Evolutionary conservation across 2,329 filamentous ascomycete genomes (phyloP).

Genomic region (Fusarium globosum): DNA sequence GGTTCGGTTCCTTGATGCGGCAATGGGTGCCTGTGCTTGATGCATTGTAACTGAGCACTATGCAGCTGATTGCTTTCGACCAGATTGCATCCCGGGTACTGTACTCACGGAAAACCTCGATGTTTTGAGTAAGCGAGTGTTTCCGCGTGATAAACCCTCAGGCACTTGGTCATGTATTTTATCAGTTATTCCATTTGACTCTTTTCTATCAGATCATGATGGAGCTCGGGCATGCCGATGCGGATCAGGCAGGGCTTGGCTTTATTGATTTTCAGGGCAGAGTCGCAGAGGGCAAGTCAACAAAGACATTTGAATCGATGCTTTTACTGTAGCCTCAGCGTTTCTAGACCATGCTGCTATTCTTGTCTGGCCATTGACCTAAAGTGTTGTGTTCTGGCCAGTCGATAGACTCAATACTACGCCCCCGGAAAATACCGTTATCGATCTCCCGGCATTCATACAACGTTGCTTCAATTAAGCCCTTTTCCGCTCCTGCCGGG

Average conservation of each 20-base stretch:
- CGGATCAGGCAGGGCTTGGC: constrained; percentile 23
- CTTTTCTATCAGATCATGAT: constrained; percentile 27
- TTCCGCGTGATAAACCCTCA: background rate
- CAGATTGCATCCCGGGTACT: constrained; percentile 2
- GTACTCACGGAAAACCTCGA: background rate
- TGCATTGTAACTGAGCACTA: constrained; percentile 27
- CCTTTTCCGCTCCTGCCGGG: background rate
- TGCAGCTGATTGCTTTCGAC: constrained; percentile 25
- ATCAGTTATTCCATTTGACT: constrained; percentile 1
- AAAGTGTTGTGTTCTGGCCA: background rate
- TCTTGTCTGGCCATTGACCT: background rate
- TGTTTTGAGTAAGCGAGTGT: background rate
- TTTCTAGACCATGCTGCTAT: background rate
- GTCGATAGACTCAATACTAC: background rate
- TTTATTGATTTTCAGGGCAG: constrained; percentile 27
- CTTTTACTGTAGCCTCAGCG: background rate
- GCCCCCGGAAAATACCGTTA: constrained; percentile 31
- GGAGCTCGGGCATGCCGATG: constrained; percentile 21
- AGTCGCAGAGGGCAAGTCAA: background rate
- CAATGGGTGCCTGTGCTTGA: background rate
- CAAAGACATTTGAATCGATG: background rate
- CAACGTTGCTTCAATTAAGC: constrained; percentile 15
- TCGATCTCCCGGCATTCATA: constrained; percentile 20
- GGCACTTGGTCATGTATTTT: constrained; percentile 11
- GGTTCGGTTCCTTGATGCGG: background rate